Evolutionary conservation across 108 stramenopile species (phyloP).

Genomic region (Aurantiochytrium sp.): DNA sequence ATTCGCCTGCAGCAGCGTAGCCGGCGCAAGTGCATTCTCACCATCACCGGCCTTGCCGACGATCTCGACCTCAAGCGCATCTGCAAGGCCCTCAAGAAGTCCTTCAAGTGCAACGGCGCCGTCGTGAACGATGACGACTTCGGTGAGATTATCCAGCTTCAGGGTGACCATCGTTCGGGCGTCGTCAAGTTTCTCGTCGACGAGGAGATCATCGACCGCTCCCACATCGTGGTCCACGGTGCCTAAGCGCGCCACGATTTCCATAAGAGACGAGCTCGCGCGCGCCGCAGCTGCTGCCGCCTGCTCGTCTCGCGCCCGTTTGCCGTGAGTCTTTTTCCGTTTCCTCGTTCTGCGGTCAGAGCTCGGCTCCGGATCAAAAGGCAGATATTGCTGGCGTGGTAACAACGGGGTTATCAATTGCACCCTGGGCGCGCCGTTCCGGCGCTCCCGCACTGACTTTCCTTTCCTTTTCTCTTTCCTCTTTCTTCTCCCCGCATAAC

Average conservation of each 20-base stretch:
- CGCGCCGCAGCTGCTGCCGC: no score
- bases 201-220: conserved; percentile 84
- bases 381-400: no score
- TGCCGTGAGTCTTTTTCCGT: no score
- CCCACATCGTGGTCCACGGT: conserved; percentile 79
- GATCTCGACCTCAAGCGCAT: conserved; percentile 96
- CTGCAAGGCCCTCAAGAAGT: conserved; percentile 98
- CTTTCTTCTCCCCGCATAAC: no score
- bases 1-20: conserved; percentile 97
- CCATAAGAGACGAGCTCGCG: no score
- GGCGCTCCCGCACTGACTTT: neutral
- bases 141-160: conserved; percentile 93
- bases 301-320: no score
- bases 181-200: conserved; percentile 89
- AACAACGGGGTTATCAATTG: no score
- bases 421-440: neutral
- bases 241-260: conserved; percentile 54
- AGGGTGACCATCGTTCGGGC: conserved; percentile 94
- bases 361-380: no score
- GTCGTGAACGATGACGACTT: conserved; percentile 86
- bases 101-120: conserved; percentile 95
- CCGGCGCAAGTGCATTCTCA: conserved; percentile 98
- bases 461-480: neutral
- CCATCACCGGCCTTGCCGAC: conserved; percentile 87
- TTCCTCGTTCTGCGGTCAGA: no score